A percentile compares a stretch with the other conserved stretches of the same genome.
phyloP scores from a whole-genome alignment of 768 basidiomycete species.

The Boletus pseudopeckii region DNA sequence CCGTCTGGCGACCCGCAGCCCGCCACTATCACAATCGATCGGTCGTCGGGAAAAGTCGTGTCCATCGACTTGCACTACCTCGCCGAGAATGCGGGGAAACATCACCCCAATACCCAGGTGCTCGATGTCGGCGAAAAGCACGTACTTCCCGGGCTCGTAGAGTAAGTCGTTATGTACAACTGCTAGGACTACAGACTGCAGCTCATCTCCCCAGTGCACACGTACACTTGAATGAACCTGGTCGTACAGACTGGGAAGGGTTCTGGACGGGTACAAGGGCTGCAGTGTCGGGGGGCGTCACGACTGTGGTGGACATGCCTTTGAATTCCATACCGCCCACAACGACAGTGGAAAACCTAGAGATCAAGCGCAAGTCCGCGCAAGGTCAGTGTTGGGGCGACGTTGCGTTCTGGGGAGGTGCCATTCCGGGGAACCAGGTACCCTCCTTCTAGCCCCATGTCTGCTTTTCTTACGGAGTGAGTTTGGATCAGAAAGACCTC shows the following conservation, averaged over 20 bases:
- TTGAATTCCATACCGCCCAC: conserved; percentile 97
- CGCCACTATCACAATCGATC: conserved; percentile 64
- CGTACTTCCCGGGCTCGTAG: conserved; percentile 77
- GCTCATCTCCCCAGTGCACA: conserved; percentile 56
- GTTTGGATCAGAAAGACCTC: conserved; percentile 56
- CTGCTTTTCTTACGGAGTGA: neutral
- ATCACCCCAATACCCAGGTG: conserved; percentile 33
- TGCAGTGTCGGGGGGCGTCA: conserved; percentile 91
- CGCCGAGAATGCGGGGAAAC: conserved; percentile 24
- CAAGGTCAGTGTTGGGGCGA: conserved; percentile 67
- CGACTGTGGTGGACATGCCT: conserved; percentile 96
- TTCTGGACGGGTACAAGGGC: conserved; percentile 90
- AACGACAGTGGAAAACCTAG: conserved; percentile 75
- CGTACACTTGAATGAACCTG: conserved; percentile 93
- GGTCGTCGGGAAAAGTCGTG: conserved; percentile 55
- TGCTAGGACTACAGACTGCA: neutral
- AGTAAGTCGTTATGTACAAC: conserved; percentile 40
- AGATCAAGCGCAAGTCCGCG: conserved; percentile 69
- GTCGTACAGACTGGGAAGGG: conserved; percentile 92
- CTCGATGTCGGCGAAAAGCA: conserved; percentile 57
- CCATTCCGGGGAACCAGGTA: conserved; percentile 88
- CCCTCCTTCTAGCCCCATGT: neutral
- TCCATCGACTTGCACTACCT: conserved; percentile 40
- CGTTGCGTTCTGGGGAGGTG: conserved; percentile 84
- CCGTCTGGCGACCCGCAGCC: conserved; percentile 48